A percentile compares a stretch with the other conserved stretches of the same genome.
phyloP scores from a whole-genome alignment of 2,329 filamentous ascomycete species.

The Fusarium acutatum region DNA sequence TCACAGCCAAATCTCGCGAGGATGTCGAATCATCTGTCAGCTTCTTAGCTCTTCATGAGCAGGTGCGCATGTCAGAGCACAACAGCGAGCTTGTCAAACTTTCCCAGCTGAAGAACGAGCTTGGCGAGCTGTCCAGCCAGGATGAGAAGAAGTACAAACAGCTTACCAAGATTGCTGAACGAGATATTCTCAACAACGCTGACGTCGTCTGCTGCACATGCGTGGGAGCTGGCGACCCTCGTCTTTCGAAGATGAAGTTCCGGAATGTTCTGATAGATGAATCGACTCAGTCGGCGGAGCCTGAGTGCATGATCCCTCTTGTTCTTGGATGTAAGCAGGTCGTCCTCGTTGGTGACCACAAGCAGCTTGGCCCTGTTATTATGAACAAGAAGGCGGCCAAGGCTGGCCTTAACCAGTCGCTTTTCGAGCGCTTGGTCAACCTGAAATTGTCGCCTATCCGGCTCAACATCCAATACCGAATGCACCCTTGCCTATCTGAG shows the following conservation, averaged over 20 bases:
- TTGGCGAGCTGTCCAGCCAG: constrained; percentile 90
- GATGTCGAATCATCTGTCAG: constrained; percentile 99
- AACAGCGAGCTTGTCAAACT: constrained; percentile 94
- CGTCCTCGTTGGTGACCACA: constrained; percentile 97
- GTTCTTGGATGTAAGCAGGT: constrained; percentile 98
- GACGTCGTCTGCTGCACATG: constrained; percentile 99
- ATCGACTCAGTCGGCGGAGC: constrained; percentile 96
- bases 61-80: constrained; percentile 96
- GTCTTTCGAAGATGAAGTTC: constrained; percentile 97
- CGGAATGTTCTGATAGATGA: constrained; percentile 98
- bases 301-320: constrained; percentile 98
- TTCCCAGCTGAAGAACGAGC: constrained; percentile 88
- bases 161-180: constrained; percentile 90
- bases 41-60: constrained; percentile 94
- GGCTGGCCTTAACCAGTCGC: constrained; percentile 95
- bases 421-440: constrained; percentile 95
- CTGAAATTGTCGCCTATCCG: constrained; percentile 91
- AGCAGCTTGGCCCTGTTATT: constrained; percentile 96
- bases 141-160: constrained; percentile 99
- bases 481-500: constrained; percentile 96
- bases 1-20: constrained; percentile 98
- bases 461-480: constrained; percentile 96
- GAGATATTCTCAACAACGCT: constrained; percentile 92
- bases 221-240: constrained; percentile 94
- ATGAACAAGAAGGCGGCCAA: constrained; percentile 99